These are phyloP conservation scores for Escovopsis sp. DNA, from an alignment of 2,329 filamentous ascomycete genomes.

Conservation along the genomic window DNA sequence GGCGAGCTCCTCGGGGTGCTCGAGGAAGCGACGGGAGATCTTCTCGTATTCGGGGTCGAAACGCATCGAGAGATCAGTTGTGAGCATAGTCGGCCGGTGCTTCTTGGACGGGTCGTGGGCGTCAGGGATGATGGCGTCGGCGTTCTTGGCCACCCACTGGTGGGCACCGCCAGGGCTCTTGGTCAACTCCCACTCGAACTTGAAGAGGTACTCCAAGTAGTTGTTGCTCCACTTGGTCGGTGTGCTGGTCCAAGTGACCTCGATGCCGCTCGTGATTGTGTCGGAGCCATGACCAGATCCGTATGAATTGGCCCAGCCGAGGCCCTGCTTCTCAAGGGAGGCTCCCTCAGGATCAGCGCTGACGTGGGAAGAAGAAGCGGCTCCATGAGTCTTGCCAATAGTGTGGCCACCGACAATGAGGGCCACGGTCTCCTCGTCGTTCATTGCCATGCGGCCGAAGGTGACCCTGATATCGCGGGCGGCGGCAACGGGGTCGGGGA, in stretches of 20 bases:
- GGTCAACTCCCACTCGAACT: constrained; percentile 62
- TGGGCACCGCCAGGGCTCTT: constrained; percentile 64
- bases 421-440: constrained; percentile 68
- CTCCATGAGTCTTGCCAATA: constrained; percentile 72
- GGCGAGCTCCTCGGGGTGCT: constrained; percentile 52
- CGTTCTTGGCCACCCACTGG: constrained; percentile 62
- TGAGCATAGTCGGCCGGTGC: constrained; percentile 63
- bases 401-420: constrained; percentile 66
- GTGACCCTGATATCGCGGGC: constrained; percentile 60
- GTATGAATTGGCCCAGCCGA: constrained; percentile 57
- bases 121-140: constrained; percentile 53
- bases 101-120: constrained; percentile 57
- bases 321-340: constrained; percentile 48
- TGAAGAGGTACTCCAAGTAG: constrained; percentile 64
- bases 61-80: constrained; percentile 58
- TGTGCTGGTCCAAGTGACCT: constrained; percentile 67
- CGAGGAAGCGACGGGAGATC: constrained; percentile 56
- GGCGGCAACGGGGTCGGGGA: constrained; percentile 53
- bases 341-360: constrained; percentile 54
- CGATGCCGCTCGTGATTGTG: constrained; percentile 61
- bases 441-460: constrained; percentile 71
- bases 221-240: constrained; percentile 63
- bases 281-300: constrained; percentile 54
- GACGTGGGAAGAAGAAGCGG: constrained; percentile 47
- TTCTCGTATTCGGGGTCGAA: constrained; percentile 61